Percentiles rank a stretch among this genome's conserved stretches.
phyloP scores from a whole-genome alignment of 2,329 filamentous ascomycete species.

The Beauveria scarabaeidicola region DNA sequence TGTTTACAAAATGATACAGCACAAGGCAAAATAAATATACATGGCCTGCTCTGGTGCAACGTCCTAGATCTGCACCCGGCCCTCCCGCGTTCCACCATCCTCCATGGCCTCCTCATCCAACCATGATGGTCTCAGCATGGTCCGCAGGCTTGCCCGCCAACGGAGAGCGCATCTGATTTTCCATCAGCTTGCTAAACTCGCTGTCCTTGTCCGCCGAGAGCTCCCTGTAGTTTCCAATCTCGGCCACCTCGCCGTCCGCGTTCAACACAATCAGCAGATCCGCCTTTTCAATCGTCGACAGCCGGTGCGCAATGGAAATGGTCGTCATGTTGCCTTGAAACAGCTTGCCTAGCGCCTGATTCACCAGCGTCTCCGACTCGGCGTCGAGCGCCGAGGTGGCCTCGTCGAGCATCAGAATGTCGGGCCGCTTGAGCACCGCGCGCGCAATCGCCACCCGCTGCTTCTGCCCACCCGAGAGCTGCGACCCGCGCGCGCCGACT shows the following conservation, averaged over 20 bases:
- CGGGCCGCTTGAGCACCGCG: conserved; percentile 87
- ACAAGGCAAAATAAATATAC: background rate
- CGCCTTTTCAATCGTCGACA: conserved; percentile 92
- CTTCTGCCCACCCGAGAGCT: conserved; percentile 93
- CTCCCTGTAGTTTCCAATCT: conserved; percentile 75
- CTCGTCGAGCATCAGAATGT: conserved; percentile 94
- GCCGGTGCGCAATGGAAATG: conserved; percentile 91
- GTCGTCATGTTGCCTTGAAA: conserved; percentile 87
- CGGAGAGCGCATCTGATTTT: conserved; percentile 70
- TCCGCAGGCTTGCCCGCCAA: background rate
- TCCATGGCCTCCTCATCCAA: background rate
- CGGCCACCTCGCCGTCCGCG: conserved; percentile 78
- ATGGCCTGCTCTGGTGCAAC: no score
- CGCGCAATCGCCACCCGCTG: conserved; percentile 95
- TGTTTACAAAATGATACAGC: background rate
- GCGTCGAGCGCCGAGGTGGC: conserved; percentile 95
- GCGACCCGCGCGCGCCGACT: conserved; percentile 87
- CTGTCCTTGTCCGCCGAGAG: conserved; percentile 68
- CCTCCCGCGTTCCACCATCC: background rate
- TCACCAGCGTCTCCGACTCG: conserved; percentile 96
- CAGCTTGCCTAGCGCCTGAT: conserved; percentile 73
- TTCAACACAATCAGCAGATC: conserved; percentile 91
- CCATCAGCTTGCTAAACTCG: conserved; percentile 92
- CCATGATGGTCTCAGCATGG: background rate
- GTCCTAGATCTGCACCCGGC: no score